These are phyloP conservation scores for Fistulifera pelliculosa DNA, from an alignment of 108 stramenopile species.

Conservation along the genomic window DNA sequence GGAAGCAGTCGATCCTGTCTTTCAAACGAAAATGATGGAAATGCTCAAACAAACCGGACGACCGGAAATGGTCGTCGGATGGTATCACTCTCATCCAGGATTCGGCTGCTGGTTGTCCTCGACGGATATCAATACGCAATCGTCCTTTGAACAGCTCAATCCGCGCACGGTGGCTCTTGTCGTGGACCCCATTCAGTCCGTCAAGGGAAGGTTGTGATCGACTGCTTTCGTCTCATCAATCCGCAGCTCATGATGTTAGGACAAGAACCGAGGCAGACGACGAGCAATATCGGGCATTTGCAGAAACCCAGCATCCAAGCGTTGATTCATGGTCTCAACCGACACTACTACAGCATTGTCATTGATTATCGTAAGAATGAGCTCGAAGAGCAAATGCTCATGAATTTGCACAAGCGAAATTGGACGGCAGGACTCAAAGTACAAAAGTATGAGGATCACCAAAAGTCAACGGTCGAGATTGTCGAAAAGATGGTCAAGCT, in stretches of 20 bases:
- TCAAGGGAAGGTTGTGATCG: slow-evolving; percentile 99
- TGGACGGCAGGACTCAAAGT: slow-evolving; percentile 91
- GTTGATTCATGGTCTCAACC: slow-evolving; percentile 96
- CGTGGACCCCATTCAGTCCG: slow-evolving; percentile 98
- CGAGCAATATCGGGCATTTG: slow-evolving; percentile 96
- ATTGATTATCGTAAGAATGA: slow-evolving; percentile 99
- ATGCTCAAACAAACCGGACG: slow-evolving; percentile 98
- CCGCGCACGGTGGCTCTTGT: slow-evolving; percentile 94
- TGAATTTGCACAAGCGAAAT: slow-evolving; percentile 91
- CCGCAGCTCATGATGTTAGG: slow-evolving; percentile 97
- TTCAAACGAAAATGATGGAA: slow-evolving; percentile 98
- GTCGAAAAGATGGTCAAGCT: slow-evolving; percentile 88
- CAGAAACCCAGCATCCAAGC: slow-evolving; percentile 99
- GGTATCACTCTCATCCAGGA: slow-evolving; percentile 99
- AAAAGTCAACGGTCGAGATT: slow-evolving; percentile 70
- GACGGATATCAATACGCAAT: slow-evolving; percentile 99
- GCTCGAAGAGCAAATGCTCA: slow-evolving; percentile 99
- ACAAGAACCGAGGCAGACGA: slow-evolving; percentile 97
- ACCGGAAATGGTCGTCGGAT: slow-evolving; percentile 97
- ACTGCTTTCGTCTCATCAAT: slow-evolving; percentile 98
- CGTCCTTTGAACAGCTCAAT: slow-evolving; percentile 93
- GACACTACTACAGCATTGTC: slow-evolving; percentile 98
- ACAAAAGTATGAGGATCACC: slow-evolving; percentile 85
- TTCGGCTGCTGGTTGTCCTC: slow-evolving; percentile 98
- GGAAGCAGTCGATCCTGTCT: slow-evolving; percentile 98